A percentile compares a stretch with the other conserved stretches of the same genome.
These are phyloP conservation scores for Juglanconis oblonga DNA, from an alignment of 2,329 filamentous ascomycete species.

Conservation along the genomic window DNA sequence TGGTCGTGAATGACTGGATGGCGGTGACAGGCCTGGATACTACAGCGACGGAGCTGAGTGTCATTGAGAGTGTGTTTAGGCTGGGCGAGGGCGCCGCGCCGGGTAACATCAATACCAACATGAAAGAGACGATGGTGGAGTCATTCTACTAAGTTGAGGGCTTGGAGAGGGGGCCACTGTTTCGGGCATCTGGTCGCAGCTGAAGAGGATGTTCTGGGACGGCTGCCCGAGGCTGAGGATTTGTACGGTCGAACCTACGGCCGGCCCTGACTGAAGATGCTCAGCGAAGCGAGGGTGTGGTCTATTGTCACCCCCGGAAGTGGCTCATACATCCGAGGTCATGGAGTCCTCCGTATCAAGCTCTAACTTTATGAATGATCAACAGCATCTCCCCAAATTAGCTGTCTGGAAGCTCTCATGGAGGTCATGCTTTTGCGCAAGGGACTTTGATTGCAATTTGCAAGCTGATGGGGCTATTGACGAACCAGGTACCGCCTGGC, in stretches of 20 bases:
- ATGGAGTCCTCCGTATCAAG: neutral
- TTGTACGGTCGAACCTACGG: neutral
- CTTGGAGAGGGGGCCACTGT: neutral
- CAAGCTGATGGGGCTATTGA: no score
- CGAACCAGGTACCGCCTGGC: no score
- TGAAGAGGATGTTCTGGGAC: neutral
- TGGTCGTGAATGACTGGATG: slow-evolving; percentile 98
- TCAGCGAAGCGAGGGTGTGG: no score
- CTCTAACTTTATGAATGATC: no score
- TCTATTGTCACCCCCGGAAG: no score
- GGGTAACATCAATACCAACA: slow-evolving; percentile 72
- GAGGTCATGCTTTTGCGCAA: no score
- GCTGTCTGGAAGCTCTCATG: no score
- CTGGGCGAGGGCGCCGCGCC: slow-evolving; percentile 83
- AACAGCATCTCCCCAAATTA: no score
- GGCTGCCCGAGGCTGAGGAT: neutral
- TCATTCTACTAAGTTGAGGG: slow-evolving; percentile 76
- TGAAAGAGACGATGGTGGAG: slow-evolving; percentile 99
- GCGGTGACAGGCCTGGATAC: slow-evolving; percentile 91
- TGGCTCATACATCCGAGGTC: neutral
- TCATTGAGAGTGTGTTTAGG: slow-evolving; percentile 94
- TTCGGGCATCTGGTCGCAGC: no score
- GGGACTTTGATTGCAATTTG: no score
- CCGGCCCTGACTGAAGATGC: neutral
- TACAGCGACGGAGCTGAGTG: slow-evolving; percentile 94